Evolutionary conservation across 2,329 filamentous ascomycete species (phyloP), one percentile per base, ranked within the genome.

Genomic region (Fusarium sp.): DNA sequence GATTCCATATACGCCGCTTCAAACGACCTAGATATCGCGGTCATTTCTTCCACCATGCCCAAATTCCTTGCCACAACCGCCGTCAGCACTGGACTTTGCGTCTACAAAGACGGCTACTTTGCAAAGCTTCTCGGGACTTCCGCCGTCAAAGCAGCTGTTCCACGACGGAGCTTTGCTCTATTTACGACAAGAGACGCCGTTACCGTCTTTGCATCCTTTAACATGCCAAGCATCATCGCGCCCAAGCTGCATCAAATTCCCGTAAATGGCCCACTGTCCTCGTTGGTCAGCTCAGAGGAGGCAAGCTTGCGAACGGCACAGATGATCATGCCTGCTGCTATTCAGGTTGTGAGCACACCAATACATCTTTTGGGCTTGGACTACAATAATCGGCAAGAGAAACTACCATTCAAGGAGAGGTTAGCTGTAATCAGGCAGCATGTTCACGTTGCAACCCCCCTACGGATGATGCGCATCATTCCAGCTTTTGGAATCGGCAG

Each of bases 11-110:
- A 72, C 24, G 60, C 70, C 14, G 48, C 43, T 16, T 48, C 27
- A 18, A 39, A 71, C 20, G 41, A 65, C 50, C 29, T 65, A 2
- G 68, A 68, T 57, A 41, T 61, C 1, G 59, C 68, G 4, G 20
- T 64, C 2, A 50, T 68, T 2, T 63, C 70, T 8, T 61, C 70
- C 1, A 71, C 70, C 9, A 48, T 65, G 27, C 45, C 67, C 35
- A 72, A 71, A n/a, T 71, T 73, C 31, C 35, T 71, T n/a, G 68
- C 71, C 13, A 73, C 71, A 11, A 63, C 71, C 0, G 22, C 63
- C 1, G 59, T 73, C 37, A 73, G 68, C 64, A 73, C 70, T 3
- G 62, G 41, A 3, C 33, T 57, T 2, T 57, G 54, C 2, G 54
- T 57, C 6, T 57, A 57, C 54, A 57, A 73, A 16, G 71, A 73